Conservation (phyloP, 2,329 filamentous ascomycete species). For the Onygena corvina region DNA sequence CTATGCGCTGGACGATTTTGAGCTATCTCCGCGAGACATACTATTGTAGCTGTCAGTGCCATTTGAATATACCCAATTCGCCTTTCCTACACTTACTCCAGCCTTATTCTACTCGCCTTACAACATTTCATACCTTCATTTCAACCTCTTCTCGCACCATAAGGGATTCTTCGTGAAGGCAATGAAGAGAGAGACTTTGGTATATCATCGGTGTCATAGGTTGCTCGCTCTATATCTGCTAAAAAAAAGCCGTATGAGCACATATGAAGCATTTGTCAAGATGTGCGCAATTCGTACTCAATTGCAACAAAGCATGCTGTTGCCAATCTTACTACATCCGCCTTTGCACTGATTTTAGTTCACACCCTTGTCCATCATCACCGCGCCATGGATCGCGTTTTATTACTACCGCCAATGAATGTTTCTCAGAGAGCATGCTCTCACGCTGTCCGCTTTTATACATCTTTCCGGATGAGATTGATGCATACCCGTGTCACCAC, state of each 20-base stretch:
- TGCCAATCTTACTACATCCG: conserved; percentile 14
- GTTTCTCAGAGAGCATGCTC: conserved; percentile 8
- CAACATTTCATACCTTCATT: too few species aligned
- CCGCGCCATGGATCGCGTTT: background rate
- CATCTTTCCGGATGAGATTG: conserved; percentile 7
- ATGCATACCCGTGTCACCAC: conserved; percentile 12
- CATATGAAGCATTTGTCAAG: background rate
- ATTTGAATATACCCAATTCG: too few species aligned
- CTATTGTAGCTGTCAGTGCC: too few species aligned
- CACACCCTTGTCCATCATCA: conserved; percentile 7
- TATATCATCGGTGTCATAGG: too few species aligned
- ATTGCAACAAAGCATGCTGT: conserved; percentile 13
- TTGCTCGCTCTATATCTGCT: too few species aligned
- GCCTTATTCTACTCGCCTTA: too few species aligned
- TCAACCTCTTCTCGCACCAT: too few species aligned
- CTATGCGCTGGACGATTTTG: too few species aligned
- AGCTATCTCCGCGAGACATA: too few species aligned
- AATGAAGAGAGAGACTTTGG: too few species aligned
- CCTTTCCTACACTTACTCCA: too few species aligned
- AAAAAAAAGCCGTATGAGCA: background rate
- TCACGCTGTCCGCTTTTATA: conserved; percentile 10
- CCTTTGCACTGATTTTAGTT: conserved; percentile 12
- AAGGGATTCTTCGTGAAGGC: too few species aligned
- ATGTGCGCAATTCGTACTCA: conserved; percentile 17
- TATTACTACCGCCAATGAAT: conserved; percentile 7